A percentile compares a stretch with the other conserved stretches of the same genome.
These are phyloP conservation scores for Tylopilus sp. DNA, from an alignment of 768 basidiomycete species.

Conservation along the genomic window DNA sequence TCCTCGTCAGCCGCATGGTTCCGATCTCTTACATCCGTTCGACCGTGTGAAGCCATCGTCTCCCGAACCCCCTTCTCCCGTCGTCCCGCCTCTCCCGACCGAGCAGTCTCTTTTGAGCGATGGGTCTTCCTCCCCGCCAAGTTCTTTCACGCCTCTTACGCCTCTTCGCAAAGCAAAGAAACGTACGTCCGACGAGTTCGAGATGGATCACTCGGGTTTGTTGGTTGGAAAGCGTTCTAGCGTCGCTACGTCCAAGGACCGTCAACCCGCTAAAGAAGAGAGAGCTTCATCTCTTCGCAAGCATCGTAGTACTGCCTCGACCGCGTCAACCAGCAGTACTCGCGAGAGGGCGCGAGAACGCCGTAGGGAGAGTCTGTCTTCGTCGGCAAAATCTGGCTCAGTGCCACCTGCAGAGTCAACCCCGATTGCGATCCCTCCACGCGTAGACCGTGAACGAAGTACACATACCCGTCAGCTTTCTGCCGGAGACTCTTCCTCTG, in stretches of 20 bases:
- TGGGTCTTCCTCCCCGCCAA: constrained; percentile 51
- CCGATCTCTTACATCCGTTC: constrained; percentile 31
- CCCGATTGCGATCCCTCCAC: constrained; percentile 22
- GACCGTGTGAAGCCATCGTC: constrained; percentile 32
- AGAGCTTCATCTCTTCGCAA: constrained; percentile 49
- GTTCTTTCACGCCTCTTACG: constrained; percentile 47
- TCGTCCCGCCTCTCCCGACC: constrained; percentile 31
- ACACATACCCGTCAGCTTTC: constrained; percentile 67
- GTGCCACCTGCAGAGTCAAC: constrained; percentile 15
- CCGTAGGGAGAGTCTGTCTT: constrained; percentile 46
- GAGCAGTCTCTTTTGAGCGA: constrained; percentile 30
- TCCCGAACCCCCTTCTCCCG: constrained; percentile 26
- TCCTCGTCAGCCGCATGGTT: constrained; percentile 54
- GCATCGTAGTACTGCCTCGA: constrained; percentile 69
- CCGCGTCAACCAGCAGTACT: constrained; percentile 37
- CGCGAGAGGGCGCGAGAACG: constrained; percentile 50
- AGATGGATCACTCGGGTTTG: constrained; percentile 66
- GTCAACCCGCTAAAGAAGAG: constrained; percentile 44
- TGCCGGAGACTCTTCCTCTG: constrained; percentile 64
- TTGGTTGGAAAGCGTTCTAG: constrained; percentile 51
- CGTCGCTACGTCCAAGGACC: constrained; percentile 30
- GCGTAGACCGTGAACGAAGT: constrained; percentile 30
- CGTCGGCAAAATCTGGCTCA: constrained; percentile 34
- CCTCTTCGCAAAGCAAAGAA: constrained; percentile 61
- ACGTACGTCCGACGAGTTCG: constrained; percentile 80